phyloP scores from a whole-genome alignment of 1,284 basidiomycete species.

The Tausonia pullulans region DNA sequence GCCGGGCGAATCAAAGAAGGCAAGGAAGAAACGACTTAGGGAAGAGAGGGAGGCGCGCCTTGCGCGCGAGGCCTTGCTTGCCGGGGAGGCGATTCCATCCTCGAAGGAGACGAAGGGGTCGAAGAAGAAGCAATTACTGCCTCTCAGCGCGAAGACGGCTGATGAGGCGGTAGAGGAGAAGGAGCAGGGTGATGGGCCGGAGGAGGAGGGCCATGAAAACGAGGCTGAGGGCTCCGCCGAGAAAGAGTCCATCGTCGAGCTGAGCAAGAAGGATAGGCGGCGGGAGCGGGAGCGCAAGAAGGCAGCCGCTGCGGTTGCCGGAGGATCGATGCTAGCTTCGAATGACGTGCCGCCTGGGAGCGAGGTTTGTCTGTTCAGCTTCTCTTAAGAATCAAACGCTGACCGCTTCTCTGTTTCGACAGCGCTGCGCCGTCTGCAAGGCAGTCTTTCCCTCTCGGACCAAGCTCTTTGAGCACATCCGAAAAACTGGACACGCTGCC shows the following conservation, averaged over 20 bases:
- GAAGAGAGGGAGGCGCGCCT: slow-evolving; percentile 4
- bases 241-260: neutral
- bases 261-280: slow-evolving; percentile 16
- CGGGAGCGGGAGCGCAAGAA: slow-evolving; percentile 16
- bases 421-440: slow-evolving; percentile 63
- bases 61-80: neutral
- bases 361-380: too few species aligned
- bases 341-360: neutral
- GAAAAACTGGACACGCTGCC: slow-evolving; percentile 58
- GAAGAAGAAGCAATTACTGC: neutral
- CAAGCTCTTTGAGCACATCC: slow-evolving; percentile 67
- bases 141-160: too few species aligned
- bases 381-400: too few species aligned
- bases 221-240: neutral
- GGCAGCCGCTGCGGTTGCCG: slow-evolving; percentile 5
- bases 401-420: neutral
- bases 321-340: neutral
- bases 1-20: slow-evolving; percentile 16
- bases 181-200: neutral
- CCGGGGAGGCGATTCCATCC: neutral
- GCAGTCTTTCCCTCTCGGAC: slow-evolving; percentile 57
- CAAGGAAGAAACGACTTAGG: slow-evolving; percentile 9
- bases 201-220: neutral
- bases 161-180: neutral
- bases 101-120: neutral